These are phyloP conservation scores for Nothomitra cinnamomea DNA, from an alignment of 2,329 filamentous ascomycete species.

Conservation along the genomic window DNA sequence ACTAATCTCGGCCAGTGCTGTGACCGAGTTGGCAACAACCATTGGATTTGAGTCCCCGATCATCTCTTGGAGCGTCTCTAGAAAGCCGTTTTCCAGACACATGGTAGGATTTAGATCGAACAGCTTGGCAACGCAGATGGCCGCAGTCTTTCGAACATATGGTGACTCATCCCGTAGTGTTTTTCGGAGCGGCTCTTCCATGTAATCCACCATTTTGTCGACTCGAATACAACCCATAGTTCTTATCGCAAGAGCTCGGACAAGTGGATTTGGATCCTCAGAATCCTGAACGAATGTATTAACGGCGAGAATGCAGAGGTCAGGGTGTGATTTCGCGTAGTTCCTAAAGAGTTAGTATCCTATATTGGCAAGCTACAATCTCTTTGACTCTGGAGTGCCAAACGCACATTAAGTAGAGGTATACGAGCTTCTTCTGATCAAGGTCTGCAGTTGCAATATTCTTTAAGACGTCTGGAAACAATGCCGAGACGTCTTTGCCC, in stretches of 20 bases:
- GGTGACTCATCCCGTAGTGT: slow-evolving; percentile 93
- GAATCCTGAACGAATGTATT: slow-evolving; percentile 99
- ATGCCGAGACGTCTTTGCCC: slow-evolving; percentile 91
- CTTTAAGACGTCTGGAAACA: slow-evolving; percentile 96
- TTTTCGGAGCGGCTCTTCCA: slow-evolving; percentile 94
- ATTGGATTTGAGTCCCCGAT: slow-evolving; percentile 97
- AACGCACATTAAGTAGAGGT: slow-evolving; percentile 84
- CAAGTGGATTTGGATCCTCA: slow-evolving; percentile 92
- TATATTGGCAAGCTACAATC: slow-evolving; percentile 1
- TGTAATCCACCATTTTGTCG: slow-evolving; percentile 99
- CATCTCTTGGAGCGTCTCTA: slow-evolving; percentile 85
- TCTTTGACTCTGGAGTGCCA: not conserved
- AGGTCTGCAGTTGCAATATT: slow-evolving; percentile 91
- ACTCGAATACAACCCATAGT: slow-evolving; percentile 98
- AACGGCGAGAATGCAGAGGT: slow-evolving; percentile 94
- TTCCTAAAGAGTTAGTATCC: slow-evolving; percentile 44
- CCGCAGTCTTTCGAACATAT: slow-evolving; percentile 95
- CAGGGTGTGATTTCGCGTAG: slow-evolving; percentile 96
- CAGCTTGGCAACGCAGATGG: slow-evolving; percentile 93
- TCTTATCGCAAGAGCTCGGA: slow-evolving; percentile 84
- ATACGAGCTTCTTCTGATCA: slow-evolving; percentile 98
- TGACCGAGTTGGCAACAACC: slow-evolving; percentile 96
- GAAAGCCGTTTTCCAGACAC: slow-evolving; percentile 92
- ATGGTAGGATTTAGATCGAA: slow-evolving; percentile 86
- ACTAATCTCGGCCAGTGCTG: slow-evolving; percentile 77